Evolutionary conservation across 768 basidiomycete genomes (phyloP), one percentile per base, ranked within the genome.

Genomic region (Tremella mesenterica): DNA sequence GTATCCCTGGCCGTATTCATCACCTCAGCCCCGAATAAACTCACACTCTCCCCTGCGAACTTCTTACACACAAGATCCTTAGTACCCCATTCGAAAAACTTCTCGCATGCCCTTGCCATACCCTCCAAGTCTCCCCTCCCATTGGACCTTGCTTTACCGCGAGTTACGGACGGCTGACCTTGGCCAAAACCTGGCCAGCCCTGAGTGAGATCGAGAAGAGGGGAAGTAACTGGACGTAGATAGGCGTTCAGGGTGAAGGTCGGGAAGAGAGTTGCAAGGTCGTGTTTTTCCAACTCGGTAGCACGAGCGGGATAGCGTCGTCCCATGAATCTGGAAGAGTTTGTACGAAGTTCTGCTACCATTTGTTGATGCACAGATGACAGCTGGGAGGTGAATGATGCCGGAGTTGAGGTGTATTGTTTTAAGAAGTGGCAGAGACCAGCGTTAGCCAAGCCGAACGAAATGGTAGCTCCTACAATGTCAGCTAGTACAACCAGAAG

Each of bases 21-120:
- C 7, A 86, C 78, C 10, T 82, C 80, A 0, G 83, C 81, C 14
- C 81, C 82, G 85, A 89, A 95, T 16, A 91, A 23, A 1, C 64
- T 78, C 3, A 88, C 80, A 0, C 82, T 86, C 64, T 86, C 67
- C 1, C 61, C 51, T 13, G 59, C 78, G 66, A 92, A 90, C 10
- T 88, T 83, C 59, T 87, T 87, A 59, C 86, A 79, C 51, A 93
- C 87, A 2, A 82, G 77, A 44, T 88, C 85, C 61, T 79, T 83
- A 46, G 87, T 83, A 0, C 90, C 90, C 90, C 90, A 95, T 67
- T 92, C 90, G 57, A 93, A 93, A 69, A 83, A 85, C 44, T 83
- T 78, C 71, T 95, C 91, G 75, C 89, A 92, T 2, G 83, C 77
- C 9, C 76, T 80, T 0, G 91, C 89, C 14, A 92, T 79, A 50